Conservation (phyloP, 1,284 basidiomycete genomes). For the Albatrellus sp. region DNA sequence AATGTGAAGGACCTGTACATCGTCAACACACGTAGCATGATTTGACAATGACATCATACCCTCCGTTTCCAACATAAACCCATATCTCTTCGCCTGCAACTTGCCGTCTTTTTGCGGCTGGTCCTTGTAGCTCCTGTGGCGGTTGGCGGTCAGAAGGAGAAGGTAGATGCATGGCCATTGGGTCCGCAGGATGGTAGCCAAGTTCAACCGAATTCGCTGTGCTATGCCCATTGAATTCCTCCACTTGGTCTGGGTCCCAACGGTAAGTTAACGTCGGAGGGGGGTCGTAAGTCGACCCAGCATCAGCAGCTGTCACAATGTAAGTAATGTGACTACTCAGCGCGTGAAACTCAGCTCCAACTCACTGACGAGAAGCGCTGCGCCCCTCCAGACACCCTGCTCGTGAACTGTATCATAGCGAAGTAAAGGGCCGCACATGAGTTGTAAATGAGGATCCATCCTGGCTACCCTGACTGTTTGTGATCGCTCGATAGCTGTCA, state of each 20-base stretch:
- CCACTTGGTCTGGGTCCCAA: constrained; percentile 50
- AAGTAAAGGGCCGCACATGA: constrained; percentile 82
- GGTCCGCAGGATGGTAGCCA: constrained; percentile 62
- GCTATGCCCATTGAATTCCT: constrained; percentile 10
- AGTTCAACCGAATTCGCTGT: constrained; percentile 38
- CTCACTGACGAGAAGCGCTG: constrained; percentile 75
- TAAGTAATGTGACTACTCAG: constrained; percentile 1
- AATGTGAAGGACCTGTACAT: constrained; percentile 71
- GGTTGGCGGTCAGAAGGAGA: constrained; percentile 11
- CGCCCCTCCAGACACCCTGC: constrained; percentile 74
- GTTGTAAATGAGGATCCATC: constrained; percentile 63
- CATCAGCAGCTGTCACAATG: constrained; percentile 50
- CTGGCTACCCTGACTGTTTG: constrained; percentile 38
- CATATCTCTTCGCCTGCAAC: constrained; percentile 67
- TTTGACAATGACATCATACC: constrained; percentile 24
- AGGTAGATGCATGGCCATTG: constrained; percentile 17
- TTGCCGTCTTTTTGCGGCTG: constrained; percentile 26
- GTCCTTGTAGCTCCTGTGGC: constrained; percentile 14
- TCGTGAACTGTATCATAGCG: constrained; percentile 84
- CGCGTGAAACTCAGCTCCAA: constrained; percentile 12
- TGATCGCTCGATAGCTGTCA: constrained; percentile 56
- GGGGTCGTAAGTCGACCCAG: constrained; percentile 71
- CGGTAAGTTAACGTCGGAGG: constrained; percentile 64
- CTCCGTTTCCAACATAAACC: constrained; percentile 60
- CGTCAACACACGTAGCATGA: background rate